Evolutionary conservation across 2,329 filamentous ascomycete species (phyloP), one percentile per base, ranked within the genome.

Genomic region (Alternaria solani): DNA sequence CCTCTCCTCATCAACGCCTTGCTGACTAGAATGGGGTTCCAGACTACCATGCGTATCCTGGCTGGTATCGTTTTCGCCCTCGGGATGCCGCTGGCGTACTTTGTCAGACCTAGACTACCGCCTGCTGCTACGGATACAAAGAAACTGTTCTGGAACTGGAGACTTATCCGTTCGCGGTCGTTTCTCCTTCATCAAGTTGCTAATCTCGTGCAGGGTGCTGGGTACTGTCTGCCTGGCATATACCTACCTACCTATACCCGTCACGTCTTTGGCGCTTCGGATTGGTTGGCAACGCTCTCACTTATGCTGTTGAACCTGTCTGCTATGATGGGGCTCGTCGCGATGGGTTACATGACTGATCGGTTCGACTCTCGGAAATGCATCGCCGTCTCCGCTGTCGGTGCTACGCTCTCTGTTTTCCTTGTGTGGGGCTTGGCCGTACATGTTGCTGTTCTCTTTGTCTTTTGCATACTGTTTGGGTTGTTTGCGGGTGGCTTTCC

Each of bases 341-440:
- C 4, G 4, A 48, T 36, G 46, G 46, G 46, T 12, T 25, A 48
- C 23, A 48, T 48, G 46, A 48, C 46, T 9, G 30, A 36, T 12
- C 20, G 46, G 1, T 48, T 36, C 1, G 25, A 48, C 79, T 6
- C 84, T 85, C 57, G 73, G 75, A 80, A 77, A 0, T 79, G 81
- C 30, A 78, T 80, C 20, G 62, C 80, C 1, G 67, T 82, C 41
- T 81, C 80, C 0, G 78, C 79, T 0, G 38, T 79, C 7, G 81
- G 82, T 7, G 52, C 80, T 26, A 75, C 73, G 0, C 12, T 80
- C 2, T 78, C 81, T 0, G 72, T 81, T 0, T 84, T 84, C 55
- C 65, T 81, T 0, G 57, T 81, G 30, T 86, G 83, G 83, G 83
- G 83, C 0, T 66, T 84, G 9, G 75, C 82, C 0, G 71, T 74